Percentiles rank a stretch among this genome's conserved stretches.
Conservation (phyloP, 2,329 filamentous ascomycete species). For the Penicillium olsonii region DNA sequence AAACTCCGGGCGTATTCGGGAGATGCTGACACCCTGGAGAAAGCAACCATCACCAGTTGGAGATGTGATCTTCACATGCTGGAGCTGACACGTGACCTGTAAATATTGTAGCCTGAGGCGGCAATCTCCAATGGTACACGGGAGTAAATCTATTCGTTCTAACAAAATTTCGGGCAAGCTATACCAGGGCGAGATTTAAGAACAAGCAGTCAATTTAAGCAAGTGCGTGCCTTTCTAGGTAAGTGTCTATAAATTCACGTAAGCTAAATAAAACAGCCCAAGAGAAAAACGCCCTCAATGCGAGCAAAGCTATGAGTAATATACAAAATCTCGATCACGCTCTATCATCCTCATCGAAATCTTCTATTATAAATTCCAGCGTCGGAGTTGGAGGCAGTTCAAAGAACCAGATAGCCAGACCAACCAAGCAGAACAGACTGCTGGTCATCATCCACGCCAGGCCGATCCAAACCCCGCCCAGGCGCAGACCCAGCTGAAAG, state of each 20-base stretch:
- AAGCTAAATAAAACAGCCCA: not conserved
- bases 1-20: not conserved
- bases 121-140: not conserved
- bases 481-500: constrained; percentile 49
- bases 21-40: not conserved
- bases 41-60: constrained; percentile 2
- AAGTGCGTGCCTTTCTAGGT: not conserved
- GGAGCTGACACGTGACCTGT: constrained; percentile 8
- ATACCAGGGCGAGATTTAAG: too few species aligned
- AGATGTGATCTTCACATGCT: constrained; percentile 9
- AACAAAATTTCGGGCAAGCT: too few species aligned
- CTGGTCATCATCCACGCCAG: constrained; percentile 49
- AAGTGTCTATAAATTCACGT: not conserved
- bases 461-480: constrained; percentile 51
- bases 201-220: too few species aligned
- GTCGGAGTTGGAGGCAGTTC: constrained; percentile 19
- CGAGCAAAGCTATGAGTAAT: constrained; percentile 1
- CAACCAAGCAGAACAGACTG: constrained; percentile 35
- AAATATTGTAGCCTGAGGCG: constrained; percentile 1
- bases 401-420: constrained; percentile 30
- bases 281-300: not conserved
- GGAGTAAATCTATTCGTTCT: too few species aligned
- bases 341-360: constrained; percentile 20
- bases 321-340: constrained; percentile 11
- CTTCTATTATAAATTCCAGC: constrained; percentile 22